Evolutionary conservation across 257 asterid species (phyloP).

Genomic region (Penstemon newberryi): DNA sequence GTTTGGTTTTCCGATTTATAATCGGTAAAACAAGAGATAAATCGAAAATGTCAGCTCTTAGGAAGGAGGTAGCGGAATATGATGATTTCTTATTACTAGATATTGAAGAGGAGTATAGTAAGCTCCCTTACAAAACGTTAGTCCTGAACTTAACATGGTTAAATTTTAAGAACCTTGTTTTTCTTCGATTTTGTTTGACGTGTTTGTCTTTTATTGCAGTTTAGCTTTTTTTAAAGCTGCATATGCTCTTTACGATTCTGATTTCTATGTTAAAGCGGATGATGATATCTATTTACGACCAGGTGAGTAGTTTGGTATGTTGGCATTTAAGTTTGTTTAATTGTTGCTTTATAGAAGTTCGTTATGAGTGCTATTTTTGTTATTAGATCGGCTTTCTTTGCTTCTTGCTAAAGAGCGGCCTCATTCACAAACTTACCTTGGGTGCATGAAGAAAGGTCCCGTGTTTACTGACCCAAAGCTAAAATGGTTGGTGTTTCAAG

Average conservation of each 20-base stretch:
- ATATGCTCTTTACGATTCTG: conserved; percentile 84
- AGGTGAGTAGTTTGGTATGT: conserved; percentile 47
- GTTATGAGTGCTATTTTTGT: conserved; percentile 24
- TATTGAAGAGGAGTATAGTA: conserved; percentile 96
- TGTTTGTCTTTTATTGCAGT: conserved; percentile 43
- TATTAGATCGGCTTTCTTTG: conserved; percentile 85
- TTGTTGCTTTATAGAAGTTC: conserved; percentile 18
- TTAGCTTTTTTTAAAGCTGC: conserved; percentile 97
- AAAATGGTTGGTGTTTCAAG: conserved; percentile 70
- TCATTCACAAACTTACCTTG: conserved; percentile 93
- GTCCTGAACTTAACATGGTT: conserved; percentile 37
- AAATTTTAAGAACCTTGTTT: not conserved
- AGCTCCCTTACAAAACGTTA: conserved; percentile 99
- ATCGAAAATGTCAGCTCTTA: conserved; percentile 84
- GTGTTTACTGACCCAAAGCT: conserved; percentile 92
- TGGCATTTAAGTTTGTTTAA: not conserved
- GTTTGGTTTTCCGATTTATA: conserved; percentile 86
- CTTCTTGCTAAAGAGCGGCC: conserved; percentile 94
- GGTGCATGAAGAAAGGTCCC: conserved; percentile 98
- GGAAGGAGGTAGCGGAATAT: conserved; percentile 71
- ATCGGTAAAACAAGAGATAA: conserved; percentile 78
- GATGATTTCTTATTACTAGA: conserved; percentile 94
- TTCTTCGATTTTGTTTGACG: not conserved
- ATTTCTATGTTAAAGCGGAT: conserved; percentile 95
- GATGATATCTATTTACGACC: conserved; percentile 97